Evolutionary conservation across 306 rosid genomes (phyloP).

Genomic region (Quercus bicolor): DNA sequence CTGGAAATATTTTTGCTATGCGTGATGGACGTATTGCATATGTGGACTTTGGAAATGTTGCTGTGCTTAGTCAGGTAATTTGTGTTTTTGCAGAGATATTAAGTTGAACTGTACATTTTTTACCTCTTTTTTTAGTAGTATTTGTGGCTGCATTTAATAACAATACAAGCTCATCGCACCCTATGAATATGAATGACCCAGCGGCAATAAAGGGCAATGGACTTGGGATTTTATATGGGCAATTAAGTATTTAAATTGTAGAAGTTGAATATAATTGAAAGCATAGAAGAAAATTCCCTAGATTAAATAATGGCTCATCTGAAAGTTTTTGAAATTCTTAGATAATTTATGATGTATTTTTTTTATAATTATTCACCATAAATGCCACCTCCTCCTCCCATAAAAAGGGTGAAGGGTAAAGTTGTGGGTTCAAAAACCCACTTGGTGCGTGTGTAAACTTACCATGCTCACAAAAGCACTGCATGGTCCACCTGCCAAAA

Average conservation of each 20-base stretch:
- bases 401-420: too few relatives aligned
- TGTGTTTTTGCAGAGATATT: conserved; percentile 5
- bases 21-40: conserved; percentile 98
- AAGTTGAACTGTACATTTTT: background rate
- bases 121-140: background rate
- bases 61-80: conserved; percentile 96
- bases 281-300: too few relatives aligned
- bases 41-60: conserved; percentile 97
- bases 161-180: background rate
- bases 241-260: too few relatives aligned
- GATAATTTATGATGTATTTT: background rate
- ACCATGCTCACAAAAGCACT: background rate
- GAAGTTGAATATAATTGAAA: too few relatives aligned
- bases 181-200: background rate
- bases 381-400: too few relatives aligned
- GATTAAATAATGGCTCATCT: too few relatives aligned
- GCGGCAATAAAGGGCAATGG: background rate
- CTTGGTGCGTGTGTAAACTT: too few relatives aligned
- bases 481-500: background rate
- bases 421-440: too few relatives aligned
- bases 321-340: too few relatives aligned
- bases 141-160: background rate
- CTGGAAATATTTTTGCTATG: conserved; percentile 98
- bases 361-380: background rate
- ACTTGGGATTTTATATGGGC: too few relatives aligned